Percentiles rank a stretch among this genome's conserved stretches.
Conservation (phyloP, 129 eudicot species). For the Artemisia argyi region DNA sequence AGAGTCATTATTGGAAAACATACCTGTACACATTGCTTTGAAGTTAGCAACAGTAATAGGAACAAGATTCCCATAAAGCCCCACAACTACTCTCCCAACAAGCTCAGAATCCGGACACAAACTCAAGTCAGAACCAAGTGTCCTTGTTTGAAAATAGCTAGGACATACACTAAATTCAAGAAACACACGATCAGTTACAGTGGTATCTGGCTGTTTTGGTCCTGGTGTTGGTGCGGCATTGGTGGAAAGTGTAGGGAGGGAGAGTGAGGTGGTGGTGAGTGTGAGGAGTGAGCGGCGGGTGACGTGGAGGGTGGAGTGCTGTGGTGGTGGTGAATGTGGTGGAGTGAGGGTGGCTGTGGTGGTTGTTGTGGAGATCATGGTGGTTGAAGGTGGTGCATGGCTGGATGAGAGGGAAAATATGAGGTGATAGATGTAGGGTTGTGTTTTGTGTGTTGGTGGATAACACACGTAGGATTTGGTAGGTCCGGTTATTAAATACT, state of each 20-base stretch:
- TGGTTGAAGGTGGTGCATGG: conserved; percentile 44
- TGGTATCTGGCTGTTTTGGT: conserved; percentile 63
- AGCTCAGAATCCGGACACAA: conserved; percentile 68
- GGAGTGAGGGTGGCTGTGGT: neutral
- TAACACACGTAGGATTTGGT: conserved; percentile 24
- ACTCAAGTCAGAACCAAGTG: conserved; percentile 60
- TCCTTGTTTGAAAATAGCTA: conserved; percentile 64
- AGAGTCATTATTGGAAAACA: too few species aligned
- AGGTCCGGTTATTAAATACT: conserved; percentile 7
- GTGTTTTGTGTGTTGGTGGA: conserved; percentile 31
- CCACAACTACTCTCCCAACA: conserved; percentile 73
- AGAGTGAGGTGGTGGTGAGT: conserved; percentile 50
- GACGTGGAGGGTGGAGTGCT: conserved; percentile 54
- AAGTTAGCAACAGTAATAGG: conserved; percentile 89
- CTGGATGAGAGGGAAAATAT: conserved; percentile 22
- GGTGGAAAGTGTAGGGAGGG: conserved; percentile 39
- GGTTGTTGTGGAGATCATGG: conserved; percentile 40
- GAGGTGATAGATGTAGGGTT: conserved; percentile 31
- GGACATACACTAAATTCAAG: conserved; percentile 86
- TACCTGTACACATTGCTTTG: conserved; percentile 82
- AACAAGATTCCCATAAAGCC: conserved; percentile 77
- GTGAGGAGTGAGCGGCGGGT: conserved; percentile 76
- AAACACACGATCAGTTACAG: conserved; percentile 86
- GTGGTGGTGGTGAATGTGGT: conserved; percentile 40
- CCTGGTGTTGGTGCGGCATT: conserved; percentile 40